These are phyloP conservation scores for Sanchytrium tribonematis DNA, from an alignment of 371 early-diverging fungal species.

Conservation along the genomic window DNA sequence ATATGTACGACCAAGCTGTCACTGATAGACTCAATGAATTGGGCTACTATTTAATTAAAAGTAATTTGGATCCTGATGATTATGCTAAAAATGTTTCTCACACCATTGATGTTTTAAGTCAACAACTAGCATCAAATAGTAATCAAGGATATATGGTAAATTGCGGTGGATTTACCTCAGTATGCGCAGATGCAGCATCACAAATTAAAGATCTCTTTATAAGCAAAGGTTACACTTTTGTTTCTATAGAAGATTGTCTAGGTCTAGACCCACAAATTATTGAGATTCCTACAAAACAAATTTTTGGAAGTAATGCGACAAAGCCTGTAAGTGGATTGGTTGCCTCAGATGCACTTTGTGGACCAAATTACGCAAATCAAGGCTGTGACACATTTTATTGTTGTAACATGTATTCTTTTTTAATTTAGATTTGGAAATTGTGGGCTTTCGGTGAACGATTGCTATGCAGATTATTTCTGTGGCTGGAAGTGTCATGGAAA, in stretches of 20 bases:
- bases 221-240: background rate
- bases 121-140: background rate
- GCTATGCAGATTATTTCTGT: background rate
- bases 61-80: slow-evolving; percentile 1
- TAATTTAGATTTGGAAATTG: background rate
- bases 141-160: background rate
- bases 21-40: slow-evolving; percentile 1
- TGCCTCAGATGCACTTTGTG: background rate
- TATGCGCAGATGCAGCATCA: background rate
- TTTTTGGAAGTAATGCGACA: background rate
- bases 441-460: background rate
- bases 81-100: background rate
- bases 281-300: background rate
- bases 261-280: background rate
- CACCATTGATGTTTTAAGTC: background rate
- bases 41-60: background rate
- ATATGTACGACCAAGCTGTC: background rate
- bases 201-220: background rate
- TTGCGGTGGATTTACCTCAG: background rate
- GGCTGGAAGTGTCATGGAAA: background rate
- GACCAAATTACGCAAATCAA: background rate
- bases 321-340: background rate
- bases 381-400: background rate
- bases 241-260: background rate
- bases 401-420: background rate